A percentile compares a stretch with the other conserved stretches of the same genome.
phyloP scores from a whole-genome alignment of 371 early-diverging fungal species.

The Capillidium heterosporum region DNA sequence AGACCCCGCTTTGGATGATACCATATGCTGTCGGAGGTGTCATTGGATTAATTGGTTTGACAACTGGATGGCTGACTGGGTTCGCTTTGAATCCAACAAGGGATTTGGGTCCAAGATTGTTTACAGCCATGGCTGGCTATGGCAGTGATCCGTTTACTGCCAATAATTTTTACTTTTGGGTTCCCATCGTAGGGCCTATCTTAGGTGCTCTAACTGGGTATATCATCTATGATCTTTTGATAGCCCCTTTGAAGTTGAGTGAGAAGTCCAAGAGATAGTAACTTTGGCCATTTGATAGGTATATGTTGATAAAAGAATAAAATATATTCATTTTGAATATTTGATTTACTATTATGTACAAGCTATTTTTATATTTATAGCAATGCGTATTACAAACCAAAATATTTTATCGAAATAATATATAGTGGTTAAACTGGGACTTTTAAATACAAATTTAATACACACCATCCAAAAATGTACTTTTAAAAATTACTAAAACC shows the following conservation, averaged over 20 bases:
- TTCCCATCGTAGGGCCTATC: slow-evolving; percentile 62
- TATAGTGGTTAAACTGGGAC: no score
- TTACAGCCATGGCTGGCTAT: slow-evolving; percentile 61
- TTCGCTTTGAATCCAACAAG: slow-evolving; percentile 74
- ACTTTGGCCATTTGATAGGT: no score
- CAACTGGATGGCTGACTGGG: slow-evolving; percentile 50
- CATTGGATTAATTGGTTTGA: slow-evolving; percentile 36
- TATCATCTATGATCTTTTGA: slow-evolving; percentile 35
- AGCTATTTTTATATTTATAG: no score
- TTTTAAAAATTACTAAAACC: no score
- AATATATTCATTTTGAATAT: no score
- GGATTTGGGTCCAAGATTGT: slow-evolving; percentile 71
- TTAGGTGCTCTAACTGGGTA: slow-evolving; percentile 50
- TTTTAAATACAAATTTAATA: no score
- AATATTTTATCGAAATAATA: no score
- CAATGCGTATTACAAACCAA: no score
- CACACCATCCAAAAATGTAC: no score
- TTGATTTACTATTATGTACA: no score
- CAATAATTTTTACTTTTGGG: slow-evolving; percentile 45
- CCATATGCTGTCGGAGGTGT: slow-evolving; percentile 39
- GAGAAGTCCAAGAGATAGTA: no score
- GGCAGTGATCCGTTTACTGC: slow-evolving; percentile 44
- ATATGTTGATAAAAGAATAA: no score
- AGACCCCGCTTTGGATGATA: slow-evolving; percentile 19
- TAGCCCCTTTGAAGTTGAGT: slow-evolving; percentile 9